Evolutionary conservation across 257 asterid genomes (phyloP).

Genomic region (Ehretia macrophylla): DNA sequence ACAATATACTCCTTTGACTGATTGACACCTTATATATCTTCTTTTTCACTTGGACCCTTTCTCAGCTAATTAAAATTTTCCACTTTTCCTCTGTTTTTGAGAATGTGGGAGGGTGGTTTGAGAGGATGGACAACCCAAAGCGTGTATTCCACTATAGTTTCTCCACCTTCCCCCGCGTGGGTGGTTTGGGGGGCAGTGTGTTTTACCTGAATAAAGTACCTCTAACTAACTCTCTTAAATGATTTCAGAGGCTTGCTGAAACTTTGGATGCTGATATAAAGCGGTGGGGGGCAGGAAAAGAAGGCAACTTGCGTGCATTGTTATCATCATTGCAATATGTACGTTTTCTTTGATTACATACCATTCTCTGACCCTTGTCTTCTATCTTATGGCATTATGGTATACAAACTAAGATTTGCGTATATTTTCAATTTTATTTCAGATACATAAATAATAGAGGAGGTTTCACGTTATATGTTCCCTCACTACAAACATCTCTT

Average conservation of each 20-base stretch:
- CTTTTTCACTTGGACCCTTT: not conserved
- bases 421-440: too few species aligned
- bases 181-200: too few species aligned
- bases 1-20: not conserved
- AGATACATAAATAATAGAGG: too few species aligned
- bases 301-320: constrained; percentile 85
- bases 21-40: not conserved
- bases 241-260: constrained; percentile 66
- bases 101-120: too few species aligned
- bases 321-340: constrained; percentile 83
- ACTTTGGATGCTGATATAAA: constrained; percentile 58
- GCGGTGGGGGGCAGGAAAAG: constrained; percentile 95
- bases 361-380: not conserved
- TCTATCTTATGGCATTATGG: not conserved
- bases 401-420: not conserved
- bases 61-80: too few species aligned
- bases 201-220: not conserved
- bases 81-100: too few species aligned
- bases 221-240: constrained; percentile 1
- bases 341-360: constrained; percentile 7
- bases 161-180: too few species aligned
- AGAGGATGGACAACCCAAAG: too few species aligned
- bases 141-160: too few species aligned
- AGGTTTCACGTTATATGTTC: too few species aligned
- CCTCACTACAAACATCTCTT: too few species aligned